phyloP scores from a whole-genome alignment of 208 protist species.

The Wallacemonas sp. region DNA sequence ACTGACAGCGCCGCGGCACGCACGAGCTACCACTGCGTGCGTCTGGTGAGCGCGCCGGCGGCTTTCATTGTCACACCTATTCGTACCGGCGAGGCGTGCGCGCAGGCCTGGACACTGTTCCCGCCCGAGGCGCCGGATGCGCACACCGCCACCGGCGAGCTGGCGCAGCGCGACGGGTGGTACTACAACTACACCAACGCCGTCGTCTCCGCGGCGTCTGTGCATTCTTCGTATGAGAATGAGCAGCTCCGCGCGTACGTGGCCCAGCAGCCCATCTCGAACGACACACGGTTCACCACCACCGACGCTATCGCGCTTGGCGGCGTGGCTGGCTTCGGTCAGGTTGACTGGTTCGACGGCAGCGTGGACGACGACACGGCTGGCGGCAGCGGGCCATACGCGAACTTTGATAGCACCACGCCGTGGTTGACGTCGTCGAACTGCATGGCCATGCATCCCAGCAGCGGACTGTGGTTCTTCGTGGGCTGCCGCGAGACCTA shows the following conservation, averaged over 20 bases:
- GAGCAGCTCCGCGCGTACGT: slow-evolving; percentile 11
- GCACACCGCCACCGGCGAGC: not conserved
- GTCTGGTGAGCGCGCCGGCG: not conserved
- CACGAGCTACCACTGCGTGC: slow-evolving; percentile 4
- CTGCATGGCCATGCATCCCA: slow-evolving; percentile 40
- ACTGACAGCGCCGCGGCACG: not conserved
- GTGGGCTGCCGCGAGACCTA: slow-evolving; percentile 23
- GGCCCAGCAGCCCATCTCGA: not conserved
- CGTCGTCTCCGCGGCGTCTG: slow-evolving; percentile 12
- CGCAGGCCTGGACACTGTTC: slow-evolving; percentile 13
- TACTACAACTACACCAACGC: slow-evolving; percentile 16
- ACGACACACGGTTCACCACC: not conserved
- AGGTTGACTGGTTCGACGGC: slow-evolving; percentile 31
- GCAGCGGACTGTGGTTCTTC: slow-evolving; percentile 37
- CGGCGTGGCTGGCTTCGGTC: slow-evolving; percentile 28
- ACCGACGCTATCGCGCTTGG: slow-evolving; percentile 19
- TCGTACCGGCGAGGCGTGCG: slow-evolving; percentile 11
- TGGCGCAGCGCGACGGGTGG: not conserved
- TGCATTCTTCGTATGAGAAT: slow-evolving; percentile 29
- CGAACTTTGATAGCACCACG: slow-evolving; percentile 30
- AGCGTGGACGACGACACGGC: not conserved
- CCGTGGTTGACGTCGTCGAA: slow-evolving; percentile 33
- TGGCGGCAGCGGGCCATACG: slow-evolving; percentile 22
- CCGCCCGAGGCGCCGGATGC: slow-evolving; percentile 2
- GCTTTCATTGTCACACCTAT: slow-evolving; percentile 11